Evolutionary conservation across 805 yeast species (phyloP).

Genomic region (Citeromyces matritensis): DNA sequence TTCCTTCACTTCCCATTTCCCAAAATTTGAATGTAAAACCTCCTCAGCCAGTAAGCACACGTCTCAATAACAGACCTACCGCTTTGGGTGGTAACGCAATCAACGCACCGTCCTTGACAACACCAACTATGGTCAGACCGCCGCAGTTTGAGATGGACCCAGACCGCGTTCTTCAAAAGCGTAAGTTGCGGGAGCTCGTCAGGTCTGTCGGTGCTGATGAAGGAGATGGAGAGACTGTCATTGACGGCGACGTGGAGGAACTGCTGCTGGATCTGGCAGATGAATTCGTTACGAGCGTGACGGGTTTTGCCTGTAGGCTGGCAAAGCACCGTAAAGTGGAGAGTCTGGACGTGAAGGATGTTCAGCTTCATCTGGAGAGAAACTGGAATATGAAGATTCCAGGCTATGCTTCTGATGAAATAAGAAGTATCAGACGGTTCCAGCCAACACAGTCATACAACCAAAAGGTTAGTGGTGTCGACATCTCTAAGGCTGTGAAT

Average conservation of each 20-base stretch:
- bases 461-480: constrained; percentile 57
- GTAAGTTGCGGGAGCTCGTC: constrained; percentile 81
- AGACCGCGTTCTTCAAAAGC: constrained; percentile 72
- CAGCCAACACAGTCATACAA: constrained; percentile 46
- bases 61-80: constrained; percentile 60
- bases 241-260: constrained; percentile 95
- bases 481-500: constrained; percentile 45
- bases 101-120: constrained; percentile 50
- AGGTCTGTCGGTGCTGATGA: constrained; percentile 71
- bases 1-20: constrained; percentile 63
- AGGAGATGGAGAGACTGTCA: constrained; percentile 80
- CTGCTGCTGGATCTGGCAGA: constrained; percentile 84
- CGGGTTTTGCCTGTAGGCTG: constrained; percentile 83
- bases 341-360: constrained; percentile 72
- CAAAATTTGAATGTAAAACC: constrained; percentile 49
- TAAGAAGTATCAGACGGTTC: constrained; percentile 63
- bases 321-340: constrained; percentile 93
- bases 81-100: constrained; percentile 74
- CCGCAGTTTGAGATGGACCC: constrained; percentile 77
- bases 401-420: constrained; percentile 85
- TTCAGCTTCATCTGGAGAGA: constrained; percentile 81
- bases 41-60: constrained; percentile 49
- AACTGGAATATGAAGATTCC: constrained; percentile 95
- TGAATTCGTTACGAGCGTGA: constrained; percentile 83
- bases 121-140: constrained; percentile 61